A percentile compares a stretch with the other conserved stretches of the same genome.
These are phyloP conservation scores for Aquilaria sinensis DNA, from an alignment of 345 rosid species.

Conservation along the genomic window DNA sequence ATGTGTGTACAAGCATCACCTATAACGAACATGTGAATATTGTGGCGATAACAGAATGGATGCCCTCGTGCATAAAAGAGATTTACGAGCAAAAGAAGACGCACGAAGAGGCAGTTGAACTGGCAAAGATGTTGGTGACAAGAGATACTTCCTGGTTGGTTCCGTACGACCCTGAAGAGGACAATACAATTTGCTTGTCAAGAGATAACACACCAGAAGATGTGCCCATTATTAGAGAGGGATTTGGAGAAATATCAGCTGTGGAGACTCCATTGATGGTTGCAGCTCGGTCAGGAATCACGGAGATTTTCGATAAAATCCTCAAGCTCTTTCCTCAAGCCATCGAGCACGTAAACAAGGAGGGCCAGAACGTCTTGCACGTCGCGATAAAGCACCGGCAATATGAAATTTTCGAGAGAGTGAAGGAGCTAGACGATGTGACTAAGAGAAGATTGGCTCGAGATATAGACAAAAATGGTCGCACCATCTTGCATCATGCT, in stretches of 20 bases:
- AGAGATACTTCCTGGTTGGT: constrained; percentile 7
- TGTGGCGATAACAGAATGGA: too few species aligned
- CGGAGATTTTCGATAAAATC: constrained; percentile 11
- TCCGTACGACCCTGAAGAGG: background rate
- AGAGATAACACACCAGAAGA: background rate
- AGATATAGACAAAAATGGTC: constrained; percentile 12
- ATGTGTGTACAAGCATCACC: too few species aligned
- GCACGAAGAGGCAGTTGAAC: background rate
- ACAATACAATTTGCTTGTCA: constrained; percentile 3
- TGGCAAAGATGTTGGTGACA: constrained; percentile 1
- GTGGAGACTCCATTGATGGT: constrained; percentile 5
- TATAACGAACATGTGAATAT: too few species aligned
- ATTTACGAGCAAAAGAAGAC: background rate
- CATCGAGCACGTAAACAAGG: constrained; percentile 2
- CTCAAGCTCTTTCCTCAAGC: constrained; percentile 9
- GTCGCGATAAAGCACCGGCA: constrained; percentile 4
- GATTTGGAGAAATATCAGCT: background rate
- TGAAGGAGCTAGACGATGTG: background rate
- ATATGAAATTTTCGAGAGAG: background rate
- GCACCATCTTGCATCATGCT: constrained; percentile 20
- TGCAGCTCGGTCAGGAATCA: constrained; percentile 9
- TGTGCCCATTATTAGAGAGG: too few species aligned
- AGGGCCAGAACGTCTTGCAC: constrained; percentile 13
- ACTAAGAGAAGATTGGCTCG: background rate
- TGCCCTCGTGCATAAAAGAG: too few species aligned